Conservation (phyloP, 2,329 filamentous ascomycete species). For the Colletotrichum sp. region DNA sequence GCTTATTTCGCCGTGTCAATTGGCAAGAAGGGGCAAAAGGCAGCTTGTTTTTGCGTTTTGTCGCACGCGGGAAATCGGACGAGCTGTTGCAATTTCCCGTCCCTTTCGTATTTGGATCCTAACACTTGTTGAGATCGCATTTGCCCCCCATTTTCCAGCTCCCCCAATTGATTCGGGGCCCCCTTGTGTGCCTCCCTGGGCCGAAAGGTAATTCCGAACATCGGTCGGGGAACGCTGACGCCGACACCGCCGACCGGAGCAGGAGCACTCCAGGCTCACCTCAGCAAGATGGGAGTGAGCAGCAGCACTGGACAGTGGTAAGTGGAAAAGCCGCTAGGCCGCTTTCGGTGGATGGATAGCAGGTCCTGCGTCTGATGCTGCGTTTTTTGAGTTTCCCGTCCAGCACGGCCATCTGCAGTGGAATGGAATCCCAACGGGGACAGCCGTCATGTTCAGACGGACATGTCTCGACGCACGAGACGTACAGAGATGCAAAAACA, state of each 20-base stretch:
- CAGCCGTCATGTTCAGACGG: neutral
- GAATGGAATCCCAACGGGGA: neutral
- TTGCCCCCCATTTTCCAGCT: neutral
- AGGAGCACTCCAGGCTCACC: neutral
- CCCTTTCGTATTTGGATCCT: neutral
- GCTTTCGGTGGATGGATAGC: neutral
- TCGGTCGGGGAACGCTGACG: slow-evolving; percentile 5
- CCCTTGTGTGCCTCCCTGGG: neutral
- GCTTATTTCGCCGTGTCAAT: neutral
- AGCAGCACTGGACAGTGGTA: neutral
- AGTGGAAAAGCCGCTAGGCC: neutral
- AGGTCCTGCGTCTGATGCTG: neutral
- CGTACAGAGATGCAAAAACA: neutral
- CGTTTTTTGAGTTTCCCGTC: neutral
- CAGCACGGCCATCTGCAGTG: neutral
- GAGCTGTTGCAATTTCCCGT: neutral
- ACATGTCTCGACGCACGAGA: neutral
- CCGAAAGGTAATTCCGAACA: slow-evolving; percentile 6
- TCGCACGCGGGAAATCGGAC: neutral
- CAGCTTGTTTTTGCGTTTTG: neutral
- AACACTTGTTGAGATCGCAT: slow-evolving; percentile 5
- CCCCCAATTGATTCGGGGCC: neutral
- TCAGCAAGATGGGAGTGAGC: neutral
- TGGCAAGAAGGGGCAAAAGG: neutral
- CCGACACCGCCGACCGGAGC: neutral